Conservation (phyloP, 1,284 basidiomycete species). For the Mycena citricolor region DNA sequence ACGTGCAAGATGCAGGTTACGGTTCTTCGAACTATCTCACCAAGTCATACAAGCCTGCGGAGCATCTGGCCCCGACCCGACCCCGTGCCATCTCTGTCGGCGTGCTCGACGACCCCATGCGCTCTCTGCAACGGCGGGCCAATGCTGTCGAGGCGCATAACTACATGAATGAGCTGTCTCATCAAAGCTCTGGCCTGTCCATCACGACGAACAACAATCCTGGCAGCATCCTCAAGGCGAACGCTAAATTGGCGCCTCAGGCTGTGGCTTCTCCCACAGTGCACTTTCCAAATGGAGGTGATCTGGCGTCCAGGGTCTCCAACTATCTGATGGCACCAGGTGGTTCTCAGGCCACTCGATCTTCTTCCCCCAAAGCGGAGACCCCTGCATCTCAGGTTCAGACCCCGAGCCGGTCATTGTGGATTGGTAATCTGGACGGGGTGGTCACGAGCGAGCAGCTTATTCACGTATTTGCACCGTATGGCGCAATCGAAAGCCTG, state of each 20-base stretch:
- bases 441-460: constrained; percentile 93
- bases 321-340: constrained; percentile 67
- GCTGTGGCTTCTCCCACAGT: constrained; percentile 56
- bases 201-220: constrained; percentile 46
- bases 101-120: constrained; percentile 78
- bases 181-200: constrained; percentile 39
- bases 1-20: constrained; percentile 49
- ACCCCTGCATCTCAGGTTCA: constrained; percentile 70
- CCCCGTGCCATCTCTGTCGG: constrained; percentile 92
- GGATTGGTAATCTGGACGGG: constrained; percentile 97
- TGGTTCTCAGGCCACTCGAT: constrained; percentile 60
- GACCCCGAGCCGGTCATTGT: constrained; percentile 91
- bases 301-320: constrained; percentile 55
- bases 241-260: constrained; percentile 52
- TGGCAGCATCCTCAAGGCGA: constrained; percentile 57
- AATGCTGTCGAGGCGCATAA: constrained; percentile 56
- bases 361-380: constrained; percentile 78
- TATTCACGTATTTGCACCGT: constrained; percentile 91
- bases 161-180: constrained; percentile 57
- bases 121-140: constrained; percentile 61
- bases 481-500: constrained; percentile 95
- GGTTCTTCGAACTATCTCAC: constrained; percentile 59
- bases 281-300: constrained; percentile 66
- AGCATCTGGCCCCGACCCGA: constrained; percentile 64
- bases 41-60: constrained; percentile 71